Conservation (phyloP, 2,329 filamentous ascomycete species). For the Xylariaceae sp. region DNA sequence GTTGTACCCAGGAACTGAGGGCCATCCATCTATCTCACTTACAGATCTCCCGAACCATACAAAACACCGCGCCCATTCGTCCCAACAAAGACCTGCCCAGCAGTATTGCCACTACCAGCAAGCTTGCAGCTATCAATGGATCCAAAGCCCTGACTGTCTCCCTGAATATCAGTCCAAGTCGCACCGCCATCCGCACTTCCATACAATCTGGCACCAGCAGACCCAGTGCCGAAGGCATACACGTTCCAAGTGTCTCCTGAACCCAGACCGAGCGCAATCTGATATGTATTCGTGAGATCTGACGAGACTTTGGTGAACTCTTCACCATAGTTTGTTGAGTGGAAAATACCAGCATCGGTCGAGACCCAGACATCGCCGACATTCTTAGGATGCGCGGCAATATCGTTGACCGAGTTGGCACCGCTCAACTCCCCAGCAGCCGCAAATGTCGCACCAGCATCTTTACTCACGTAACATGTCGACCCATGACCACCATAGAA, state of each 20-base stretch:
- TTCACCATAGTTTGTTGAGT: slow-evolving; percentile 46
- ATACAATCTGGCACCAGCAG: slow-evolving; percentile 41
- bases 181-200: slow-evolving; percentile 40
- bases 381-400: slow-evolving; percentile 51
- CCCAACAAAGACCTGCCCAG: slow-evolving; percentile 44
- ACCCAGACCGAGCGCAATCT: slow-evolving; percentile 41
- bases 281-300: slow-evolving; percentile 36
- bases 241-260: slow-evolving; percentile 39
- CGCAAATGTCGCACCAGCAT: slow-evolving; percentile 44
- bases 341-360: slow-evolving; percentile 50
- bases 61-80: slow-evolving; percentile 47
- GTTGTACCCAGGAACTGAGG: not conserved
- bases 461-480: slow-evolving; percentile 47
- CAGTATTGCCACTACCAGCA: slow-evolving; percentile 42
- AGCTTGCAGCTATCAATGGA: slow-evolving; percentile 37
- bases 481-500: slow-evolving; percentile 48
- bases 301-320: slow-evolving; percentile 40
- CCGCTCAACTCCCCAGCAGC: slow-evolving; percentile 35
- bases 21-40: not conserved
- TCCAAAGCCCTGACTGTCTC: slow-evolving; percentile 40
- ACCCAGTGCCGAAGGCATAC: slow-evolving; percentile 43
- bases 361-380: slow-evolving; percentile 58
- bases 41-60: slow-evolving; percentile 29
- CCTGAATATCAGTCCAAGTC: slow-evolving; percentile 45
- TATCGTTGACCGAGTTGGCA: slow-evolving; percentile 46